Conservation (phyloP, 2,329 filamentous ascomycete species). For the Zarea fungicola region DNA sequence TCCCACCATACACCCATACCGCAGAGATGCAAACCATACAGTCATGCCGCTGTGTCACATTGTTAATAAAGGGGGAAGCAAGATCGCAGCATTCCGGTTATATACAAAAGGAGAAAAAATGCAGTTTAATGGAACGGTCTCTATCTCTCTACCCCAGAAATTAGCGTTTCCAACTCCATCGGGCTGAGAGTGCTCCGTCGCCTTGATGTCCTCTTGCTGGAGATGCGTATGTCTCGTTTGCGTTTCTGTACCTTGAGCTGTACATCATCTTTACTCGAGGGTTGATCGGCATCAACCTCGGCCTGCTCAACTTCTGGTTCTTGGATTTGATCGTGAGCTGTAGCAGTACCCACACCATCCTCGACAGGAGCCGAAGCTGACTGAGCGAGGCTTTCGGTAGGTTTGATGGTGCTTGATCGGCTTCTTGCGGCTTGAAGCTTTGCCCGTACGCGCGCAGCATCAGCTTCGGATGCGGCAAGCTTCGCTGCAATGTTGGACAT, state of each 20-base stretch:
- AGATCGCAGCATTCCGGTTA: not conserved
- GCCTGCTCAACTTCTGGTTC: conserved; percentile 26
- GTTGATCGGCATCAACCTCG: conserved; percentile 25
- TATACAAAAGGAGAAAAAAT: not conserved
- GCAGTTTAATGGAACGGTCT: not conserved
- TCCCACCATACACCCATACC: not conserved
- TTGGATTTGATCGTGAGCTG: conserved; percentile 8
- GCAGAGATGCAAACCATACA: no score
- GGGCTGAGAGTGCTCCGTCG: conserved; percentile 70
- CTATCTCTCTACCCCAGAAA: conserved; percentile 42
- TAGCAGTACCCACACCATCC: not conserved
- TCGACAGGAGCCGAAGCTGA: not conserved
- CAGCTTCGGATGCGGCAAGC: conserved; percentile 58
- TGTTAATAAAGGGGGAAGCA: no score
- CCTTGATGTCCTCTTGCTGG: conserved; percentile 52
- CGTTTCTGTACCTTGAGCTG: conserved; percentile 33
- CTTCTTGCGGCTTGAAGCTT: conserved; percentile 51
- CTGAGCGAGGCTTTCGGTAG: conserved; percentile 14
- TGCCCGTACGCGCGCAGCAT: conserved; percentile 57
- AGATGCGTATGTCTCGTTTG: conserved; percentile 45
- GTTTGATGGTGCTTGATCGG: conserved; percentile 18
- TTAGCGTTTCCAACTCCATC: conserved; percentile 66
- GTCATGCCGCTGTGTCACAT: not conserved
- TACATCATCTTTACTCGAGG: conserved; percentile 16
- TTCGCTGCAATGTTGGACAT: conserved; percentile 60